Conservation (phyloP, 1,284 basidiomycete genomes). For the Leccinum fallax region DNA sequence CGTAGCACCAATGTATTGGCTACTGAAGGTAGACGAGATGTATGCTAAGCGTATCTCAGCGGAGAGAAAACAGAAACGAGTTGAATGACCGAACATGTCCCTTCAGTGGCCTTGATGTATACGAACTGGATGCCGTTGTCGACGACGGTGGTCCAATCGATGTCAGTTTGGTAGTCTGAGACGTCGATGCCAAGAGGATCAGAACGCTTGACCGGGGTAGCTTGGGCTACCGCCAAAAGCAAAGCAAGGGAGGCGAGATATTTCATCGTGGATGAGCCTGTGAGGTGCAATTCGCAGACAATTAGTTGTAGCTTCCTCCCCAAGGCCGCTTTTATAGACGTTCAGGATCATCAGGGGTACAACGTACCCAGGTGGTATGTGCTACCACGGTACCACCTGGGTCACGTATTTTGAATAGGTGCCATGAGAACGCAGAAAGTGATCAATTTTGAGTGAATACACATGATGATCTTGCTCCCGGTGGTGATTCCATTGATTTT, state of each 20-base stretch:
- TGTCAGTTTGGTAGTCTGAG: conserved; percentile 52
- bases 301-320: not conserved
- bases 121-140: conserved; percentile 61
- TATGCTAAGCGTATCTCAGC: conserved; percentile 29
- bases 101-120: conserved; percentile 75
- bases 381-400: conserved; percentile 13
- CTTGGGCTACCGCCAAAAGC: conserved; percentile 16
- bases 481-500: not conserved
- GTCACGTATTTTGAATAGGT: conserved; percentile 5
- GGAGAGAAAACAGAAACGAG: not conserved
- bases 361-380: conserved; percentile 12
- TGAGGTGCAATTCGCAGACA: not conserved
- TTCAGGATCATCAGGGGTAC: not conserved
- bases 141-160: conserved; percentile 58
- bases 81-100: conserved; percentile 44
- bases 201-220: conserved; percentile 36
- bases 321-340: conserved; percentile 15
- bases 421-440: conserved; percentile 13
- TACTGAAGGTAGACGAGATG: conserved; percentile 39
- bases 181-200: conserved; percentile 56
- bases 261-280: conserved; percentile 20
- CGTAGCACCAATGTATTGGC: conserved; percentile 25
- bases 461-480: not conserved
- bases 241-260: conserved; percentile 19
- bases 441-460: not conserved